These are phyloP conservation scores for Paramecium primaurelia DNA, from an alignment of 73 alveolate genomes.

Conservation along the genomic window DNA sequence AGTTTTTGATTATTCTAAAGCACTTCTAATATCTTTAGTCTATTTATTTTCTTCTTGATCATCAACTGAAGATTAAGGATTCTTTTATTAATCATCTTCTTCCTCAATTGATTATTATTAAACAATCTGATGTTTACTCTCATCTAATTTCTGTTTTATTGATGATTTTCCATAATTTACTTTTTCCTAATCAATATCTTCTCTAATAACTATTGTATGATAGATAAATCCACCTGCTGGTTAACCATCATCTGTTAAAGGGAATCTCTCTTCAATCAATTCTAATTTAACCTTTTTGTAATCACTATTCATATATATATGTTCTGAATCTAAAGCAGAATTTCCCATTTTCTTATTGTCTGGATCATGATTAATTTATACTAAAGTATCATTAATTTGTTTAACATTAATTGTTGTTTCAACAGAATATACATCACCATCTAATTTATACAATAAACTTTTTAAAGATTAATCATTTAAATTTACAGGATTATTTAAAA, in stretches of 20 bases:
- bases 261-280: not conserved
- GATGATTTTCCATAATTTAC: not conserved
- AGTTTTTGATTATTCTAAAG: slow-evolving; percentile 28
- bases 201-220: not conserved
- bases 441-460: not conserved
- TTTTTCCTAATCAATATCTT: not conserved
- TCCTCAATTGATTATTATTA: not conserved
- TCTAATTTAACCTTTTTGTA: not conserved
- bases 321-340: not conserved
- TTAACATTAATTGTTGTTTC: not conserved
- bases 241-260: not conserved
- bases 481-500: not conserved
- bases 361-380: not conserved
- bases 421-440: not conserved
- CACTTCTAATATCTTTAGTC: slow-evolving; percentile 42
- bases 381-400: not conserved
- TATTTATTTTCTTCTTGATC: slow-evolving; percentile 45
- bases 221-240: not conserved
- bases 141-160: not conserved
- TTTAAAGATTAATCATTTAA: not conserved
- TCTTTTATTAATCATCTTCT: not conserved
- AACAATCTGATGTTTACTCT: not conserved
- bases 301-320: not conserved
- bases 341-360: not conserved
- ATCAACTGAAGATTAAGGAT: not conserved